Evolutionary conservation across 2,329 filamentous ascomycete genomes (phyloP).

Genomic region (Trichoderma asperellum): DNA sequence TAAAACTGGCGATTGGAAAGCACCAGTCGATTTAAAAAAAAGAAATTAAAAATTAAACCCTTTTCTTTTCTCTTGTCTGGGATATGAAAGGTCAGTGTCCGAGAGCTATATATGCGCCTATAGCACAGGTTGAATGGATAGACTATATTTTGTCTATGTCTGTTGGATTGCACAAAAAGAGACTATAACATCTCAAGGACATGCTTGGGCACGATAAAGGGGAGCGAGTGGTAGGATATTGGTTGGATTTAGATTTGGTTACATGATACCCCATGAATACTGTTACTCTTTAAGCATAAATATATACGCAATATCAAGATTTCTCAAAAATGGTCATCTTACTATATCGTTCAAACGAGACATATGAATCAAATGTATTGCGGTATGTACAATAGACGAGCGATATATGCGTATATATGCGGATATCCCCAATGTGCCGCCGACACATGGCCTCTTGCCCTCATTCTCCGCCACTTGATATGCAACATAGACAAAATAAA

Average conservation of each 20-base stretch:
- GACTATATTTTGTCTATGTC: background rate
- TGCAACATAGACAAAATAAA: conserved; percentile 8
- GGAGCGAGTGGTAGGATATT: background rate
- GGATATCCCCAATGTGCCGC: conserved; percentile 1
- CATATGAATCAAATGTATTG: background rate
- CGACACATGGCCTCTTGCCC: background rate
- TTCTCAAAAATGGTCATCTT: background rate
- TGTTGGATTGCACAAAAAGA: background rate
- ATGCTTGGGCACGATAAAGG: background rate
- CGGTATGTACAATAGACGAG: background rate
- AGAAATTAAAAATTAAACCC: too few relatives aligned
- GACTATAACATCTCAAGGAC: background rate
- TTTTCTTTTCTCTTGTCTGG: background rate
- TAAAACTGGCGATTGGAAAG: background rate
- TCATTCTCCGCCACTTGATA: background rate
- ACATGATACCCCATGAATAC: conserved; percentile 27
- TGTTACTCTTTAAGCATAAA: background rate
- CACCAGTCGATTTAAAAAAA: too few relatives aligned
- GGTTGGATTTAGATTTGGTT: conserved; percentile 4
- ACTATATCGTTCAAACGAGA: too few relatives aligned
- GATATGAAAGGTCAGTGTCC: background rate
- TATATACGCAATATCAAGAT: background rate
- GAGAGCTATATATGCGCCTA: background rate
- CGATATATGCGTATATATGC: background rate
- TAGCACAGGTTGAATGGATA: background rate